phyloP scores from a whole-genome alignment of 2,329 filamentous ascomycete species.

The Aspergillus texensis region DNA sequence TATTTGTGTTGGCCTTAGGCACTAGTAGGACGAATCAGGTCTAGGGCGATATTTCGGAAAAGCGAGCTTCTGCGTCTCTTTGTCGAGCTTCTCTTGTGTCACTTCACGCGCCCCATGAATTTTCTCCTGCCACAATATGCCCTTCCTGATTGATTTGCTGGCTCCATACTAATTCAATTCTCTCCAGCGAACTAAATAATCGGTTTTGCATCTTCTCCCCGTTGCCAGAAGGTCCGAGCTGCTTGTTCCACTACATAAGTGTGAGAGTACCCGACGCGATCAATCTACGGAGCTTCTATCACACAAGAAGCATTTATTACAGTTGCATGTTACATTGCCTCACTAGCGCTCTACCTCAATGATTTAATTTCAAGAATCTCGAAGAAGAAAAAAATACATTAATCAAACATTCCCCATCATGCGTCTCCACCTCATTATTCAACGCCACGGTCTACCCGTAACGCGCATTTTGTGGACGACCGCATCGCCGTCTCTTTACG shows the following conservation, averaged over 20 bases:
- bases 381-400: background rate
- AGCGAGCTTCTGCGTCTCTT: background rate
- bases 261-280: background rate
- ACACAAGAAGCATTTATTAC: background rate
- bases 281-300: background rate
- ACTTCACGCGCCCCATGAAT: background rate
- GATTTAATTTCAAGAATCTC: background rate
- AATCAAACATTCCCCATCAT: conserved; percentile 42
- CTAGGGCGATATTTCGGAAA: background rate
- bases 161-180: background rate
- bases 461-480: conserved; percentile 73
- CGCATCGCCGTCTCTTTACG: conserved; percentile 46
- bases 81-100: background rate
- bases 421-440: conserved; percentile 73
- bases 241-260: background rate
- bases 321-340: background rate
- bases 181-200: too few species aligned
- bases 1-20: conserved; percentile 1
- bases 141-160: background rate
- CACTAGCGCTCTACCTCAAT: background rate
- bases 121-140: background rate
- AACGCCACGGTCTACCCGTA: conserved; percentile 73
- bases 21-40: background rate
- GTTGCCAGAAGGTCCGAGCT: background rate
- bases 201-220: background rate